phyloP scores from a whole-genome alignment of 2,329 filamentous ascomycete species.

The Lachnellula hyalina region DNA sequence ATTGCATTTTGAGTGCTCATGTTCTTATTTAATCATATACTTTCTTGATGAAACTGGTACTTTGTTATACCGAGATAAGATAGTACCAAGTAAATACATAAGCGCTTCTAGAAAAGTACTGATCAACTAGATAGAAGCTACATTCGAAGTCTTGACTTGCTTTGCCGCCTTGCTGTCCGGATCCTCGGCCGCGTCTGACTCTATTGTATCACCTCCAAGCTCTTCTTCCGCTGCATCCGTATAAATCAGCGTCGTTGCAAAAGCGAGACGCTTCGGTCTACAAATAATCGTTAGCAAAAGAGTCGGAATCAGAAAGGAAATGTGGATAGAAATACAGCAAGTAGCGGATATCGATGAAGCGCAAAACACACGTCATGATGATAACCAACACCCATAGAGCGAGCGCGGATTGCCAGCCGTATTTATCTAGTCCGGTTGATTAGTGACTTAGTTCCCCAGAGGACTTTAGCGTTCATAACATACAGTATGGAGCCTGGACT shows the following conservation, averaged over 20 bases:
- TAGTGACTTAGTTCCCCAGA: not conserved
- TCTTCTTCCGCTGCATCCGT: not conserved
- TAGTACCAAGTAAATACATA: no score
- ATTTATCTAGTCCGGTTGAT: slow-evolving; percentile 32
- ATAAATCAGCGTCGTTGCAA: not conserved
- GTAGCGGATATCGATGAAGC: slow-evolving; percentile 40
- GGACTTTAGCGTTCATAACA: slow-evolving; percentile 13
- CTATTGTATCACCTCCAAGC: not conserved
- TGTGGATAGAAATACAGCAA: slow-evolving; percentile 24
- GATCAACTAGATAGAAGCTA: not conserved
- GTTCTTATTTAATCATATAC: no score
- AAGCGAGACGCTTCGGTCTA: not conserved
- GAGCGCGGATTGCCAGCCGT: slow-evolving; percentile 44
- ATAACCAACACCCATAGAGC: slow-evolving; percentile 41
- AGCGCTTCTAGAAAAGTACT: no score
- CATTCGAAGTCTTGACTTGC: not conserved
- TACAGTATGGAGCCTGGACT: slow-evolving; percentile 44
- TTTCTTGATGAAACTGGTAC: no score
- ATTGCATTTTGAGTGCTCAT: no score
- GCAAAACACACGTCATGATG: slow-evolving; percentile 39
- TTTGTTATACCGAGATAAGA: no score
- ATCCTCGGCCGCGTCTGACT: not conserved
- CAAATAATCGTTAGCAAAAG: not conserved
- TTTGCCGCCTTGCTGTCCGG: not conserved
- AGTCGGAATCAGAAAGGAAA: not conserved